Conservation (phyloP, 2,329 filamentous ascomycete species). For the Fusarium irregulare region DNA sequence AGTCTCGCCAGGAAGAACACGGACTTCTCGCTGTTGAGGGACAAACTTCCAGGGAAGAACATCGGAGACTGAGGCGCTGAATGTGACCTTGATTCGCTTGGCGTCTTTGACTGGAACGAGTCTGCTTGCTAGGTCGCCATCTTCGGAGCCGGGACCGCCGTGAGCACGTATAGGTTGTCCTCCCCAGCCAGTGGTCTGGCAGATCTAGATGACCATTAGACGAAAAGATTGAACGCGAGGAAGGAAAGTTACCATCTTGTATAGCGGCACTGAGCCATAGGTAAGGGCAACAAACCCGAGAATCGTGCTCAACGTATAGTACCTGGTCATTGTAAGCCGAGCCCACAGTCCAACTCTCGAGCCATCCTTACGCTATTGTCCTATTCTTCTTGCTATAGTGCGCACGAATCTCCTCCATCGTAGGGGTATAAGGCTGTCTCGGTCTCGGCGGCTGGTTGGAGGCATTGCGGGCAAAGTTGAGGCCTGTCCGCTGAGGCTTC, state of each 20-base stretch:
- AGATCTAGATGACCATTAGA: conserved; percentile 66
- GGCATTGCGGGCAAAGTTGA: conserved; percentile 48
- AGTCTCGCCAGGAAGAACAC: conserved; percentile 94
- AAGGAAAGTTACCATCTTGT: conserved; percentile 77
- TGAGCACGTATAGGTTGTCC: conserved; percentile 91
- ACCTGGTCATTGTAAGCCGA: conserved; percentile 58
- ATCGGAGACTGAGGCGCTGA: conserved; percentile 95
- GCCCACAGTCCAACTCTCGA: background rate
- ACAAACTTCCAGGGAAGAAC: conserved; percentile 97
- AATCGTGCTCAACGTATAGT: conserved; percentile 81
- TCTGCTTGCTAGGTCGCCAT: conserved; percentile 76
- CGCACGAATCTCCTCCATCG: conserved; percentile 72
- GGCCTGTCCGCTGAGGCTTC: conserved; percentile 38
- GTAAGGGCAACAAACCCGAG: conserved; percentile 82
- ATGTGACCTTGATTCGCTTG: conserved; percentile 91
- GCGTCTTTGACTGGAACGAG: conserved; percentile 83
- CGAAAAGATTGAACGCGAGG: too few species aligned
- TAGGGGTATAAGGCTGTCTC: conserved; percentile 45
- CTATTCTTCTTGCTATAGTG: conserved; percentile 75
- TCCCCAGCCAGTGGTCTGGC: conserved; percentile 89
- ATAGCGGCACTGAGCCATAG: conserved; percentile 86
- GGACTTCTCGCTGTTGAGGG: conserved; percentile 95
- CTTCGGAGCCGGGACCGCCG: conserved; percentile 59
- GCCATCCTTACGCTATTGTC: conserved; percentile 60
- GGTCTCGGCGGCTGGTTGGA: conserved; percentile 47